Percentiles rank a stretch among this genome's conserved stretches.
phyloP scores from a whole-genome alignment of 257 asterid genomes.

The Coffea eugenioides region DNA sequence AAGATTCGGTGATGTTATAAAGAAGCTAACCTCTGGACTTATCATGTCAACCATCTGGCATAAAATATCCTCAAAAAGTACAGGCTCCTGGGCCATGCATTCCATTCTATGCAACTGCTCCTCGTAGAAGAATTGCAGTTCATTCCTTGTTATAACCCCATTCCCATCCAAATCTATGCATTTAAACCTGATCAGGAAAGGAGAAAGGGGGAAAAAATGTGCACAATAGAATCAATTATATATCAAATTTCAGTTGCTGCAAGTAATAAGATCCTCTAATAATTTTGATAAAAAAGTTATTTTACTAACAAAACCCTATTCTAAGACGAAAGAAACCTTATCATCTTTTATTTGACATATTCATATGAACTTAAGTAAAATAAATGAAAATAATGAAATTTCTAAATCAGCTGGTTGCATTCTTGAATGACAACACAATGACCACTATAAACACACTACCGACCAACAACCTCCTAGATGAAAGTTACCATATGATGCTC shows the following conservation, averaged over 20 bases:
- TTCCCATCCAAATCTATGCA: slow-evolving; percentile 98
- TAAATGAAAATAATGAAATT: background rate
- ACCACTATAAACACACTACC: background rate
- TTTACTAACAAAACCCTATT: background rate
- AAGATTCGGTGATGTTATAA: slow-evolving; percentile 6
- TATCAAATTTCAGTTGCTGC: background rate
- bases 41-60: slow-evolving; percentile 99
- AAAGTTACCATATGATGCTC: background rate
- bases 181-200: slow-evolving; percentile 76
- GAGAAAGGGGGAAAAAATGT: background rate
- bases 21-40: slow-evolving; percentile 72
- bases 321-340: background rate
- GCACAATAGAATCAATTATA: background rate
- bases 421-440: background rate
- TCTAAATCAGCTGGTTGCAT: background rate
- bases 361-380: background rate
- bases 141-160: slow-evolving; percentile 89
- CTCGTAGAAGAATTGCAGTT: slow-evolving; percentile 96
- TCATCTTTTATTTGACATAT: background rate
- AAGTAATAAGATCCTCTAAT: background rate
- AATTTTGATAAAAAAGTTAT: background rate
- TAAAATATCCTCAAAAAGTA: slow-evolving; percentile 95
- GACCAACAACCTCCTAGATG: background rate
- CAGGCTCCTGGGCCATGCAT: slow-evolving; percentile 99
- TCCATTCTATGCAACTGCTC: slow-evolving; percentile 99